phyloP scores from a whole-genome alignment of 441 rosid species.

The Pelargonium cotyledonis region DNA sequence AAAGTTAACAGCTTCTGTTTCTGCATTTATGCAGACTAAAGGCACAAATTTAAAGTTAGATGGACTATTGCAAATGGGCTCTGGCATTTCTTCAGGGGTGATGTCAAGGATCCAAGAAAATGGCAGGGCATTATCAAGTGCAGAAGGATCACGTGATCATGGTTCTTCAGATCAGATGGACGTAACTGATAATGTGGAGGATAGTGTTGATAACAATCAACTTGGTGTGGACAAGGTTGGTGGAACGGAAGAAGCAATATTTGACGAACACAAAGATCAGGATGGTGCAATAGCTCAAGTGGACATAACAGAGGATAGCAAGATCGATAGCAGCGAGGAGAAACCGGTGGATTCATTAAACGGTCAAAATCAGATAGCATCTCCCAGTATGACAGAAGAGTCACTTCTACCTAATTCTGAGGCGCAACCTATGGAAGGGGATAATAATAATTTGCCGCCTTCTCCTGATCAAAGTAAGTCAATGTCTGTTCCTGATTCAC shows the following conservation, averaged over 20 bases:
- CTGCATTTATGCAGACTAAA: conserved; percentile 56
- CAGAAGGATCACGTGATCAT: conserved; percentile 32
- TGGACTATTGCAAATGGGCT: conserved; percentile 35
- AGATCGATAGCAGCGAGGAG: conserved; percentile 38
- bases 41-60: conserved; percentile 46
- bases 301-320: conserved; percentile 38
- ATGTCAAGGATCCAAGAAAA: conserved; percentile 40
- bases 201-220: conserved; percentile 31
- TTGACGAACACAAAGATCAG: conserved; percentile 36
- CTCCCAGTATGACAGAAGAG: conserved; percentile 36
- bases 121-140: conserved; percentile 28
- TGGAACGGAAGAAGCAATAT: conserved; percentile 29
- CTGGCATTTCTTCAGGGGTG: conserved; percentile 32
- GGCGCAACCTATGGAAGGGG: conserved; percentile 44
- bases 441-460: conserved; percentile 38
- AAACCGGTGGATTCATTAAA: conserved; percentile 32
- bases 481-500: conserved; percentile 32
- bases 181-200: conserved; percentile 34
- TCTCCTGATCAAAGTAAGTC: conserved; percentile 40
- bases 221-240: conserved; percentile 32
- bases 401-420: conserved; percentile 39
- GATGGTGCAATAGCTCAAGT: conserved; percentile 32
- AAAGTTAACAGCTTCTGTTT: conserved; percentile 62
- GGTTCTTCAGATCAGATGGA: conserved; percentile 37
- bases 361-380: conserved; percentile 42